Conservation (phyloP, 225 moss, liverwort and hornwort species). For the Neckera pumila region DNA sequence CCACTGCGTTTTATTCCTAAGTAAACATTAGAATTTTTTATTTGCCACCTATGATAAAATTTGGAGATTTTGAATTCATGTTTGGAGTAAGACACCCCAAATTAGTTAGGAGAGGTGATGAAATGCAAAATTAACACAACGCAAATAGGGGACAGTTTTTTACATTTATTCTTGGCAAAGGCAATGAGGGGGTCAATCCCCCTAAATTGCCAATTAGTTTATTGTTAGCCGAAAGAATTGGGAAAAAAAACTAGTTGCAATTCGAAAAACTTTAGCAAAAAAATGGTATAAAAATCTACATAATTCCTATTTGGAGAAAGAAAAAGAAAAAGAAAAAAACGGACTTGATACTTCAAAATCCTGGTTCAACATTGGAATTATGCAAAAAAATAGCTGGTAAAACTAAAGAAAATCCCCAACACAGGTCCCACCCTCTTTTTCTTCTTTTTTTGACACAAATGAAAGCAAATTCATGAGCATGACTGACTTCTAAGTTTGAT, state of each 20-base stretch:
- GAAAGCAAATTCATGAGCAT: background rate
- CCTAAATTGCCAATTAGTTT: background rate
- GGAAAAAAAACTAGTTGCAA: fast-evolving
- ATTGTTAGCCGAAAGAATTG: fast-evolving
- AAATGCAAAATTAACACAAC: too few relatives aligned
- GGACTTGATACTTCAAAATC: fast-evolving
- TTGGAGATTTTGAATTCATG: too few relatives aligned
- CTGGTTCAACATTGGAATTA: fast-evolving
- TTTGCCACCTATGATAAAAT: too few relatives aligned
- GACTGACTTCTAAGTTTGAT: background rate
- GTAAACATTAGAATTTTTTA: too few relatives aligned
- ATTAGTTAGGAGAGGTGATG: too few relatives aligned
- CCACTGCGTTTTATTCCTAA: too few relatives aligned
- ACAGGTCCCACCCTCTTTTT: background rate
- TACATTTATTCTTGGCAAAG: too few relatives aligned
- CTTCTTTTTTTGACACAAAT: background rate
- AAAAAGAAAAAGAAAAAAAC: background rate
- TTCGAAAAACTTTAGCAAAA: background rate
- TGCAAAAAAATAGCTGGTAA: background rate
- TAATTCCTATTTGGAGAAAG: background rate
- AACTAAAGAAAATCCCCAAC: background rate
- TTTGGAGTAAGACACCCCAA: too few relatives aligned
- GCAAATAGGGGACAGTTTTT: too few relatives aligned
- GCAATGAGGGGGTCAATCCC: too few relatives aligned
- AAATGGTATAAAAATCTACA: background rate